Base-by-base conservation (phyloP, 1,139 yeast species). In the Nematodospora anomalae region DNA sequence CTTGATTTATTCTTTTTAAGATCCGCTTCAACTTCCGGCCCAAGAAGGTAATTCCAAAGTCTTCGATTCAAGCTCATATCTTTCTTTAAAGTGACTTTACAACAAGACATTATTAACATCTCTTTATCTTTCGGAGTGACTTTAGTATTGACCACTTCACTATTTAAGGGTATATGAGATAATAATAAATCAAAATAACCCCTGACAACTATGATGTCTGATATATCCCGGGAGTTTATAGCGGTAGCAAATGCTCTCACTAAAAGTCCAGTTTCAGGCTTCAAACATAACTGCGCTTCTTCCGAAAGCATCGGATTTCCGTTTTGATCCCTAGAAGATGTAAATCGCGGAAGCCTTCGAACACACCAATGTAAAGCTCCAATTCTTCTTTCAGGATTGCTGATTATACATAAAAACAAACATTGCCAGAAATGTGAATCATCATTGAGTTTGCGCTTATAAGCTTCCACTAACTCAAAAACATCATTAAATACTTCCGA, bases 41-140 rank as follows among this genome's bases (percentile, higher is more conserved):
- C 97, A 30, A 90, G 61, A 7, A 92, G 64, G 94, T 96, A 90
- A 46, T 75, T 81, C 96, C 97, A 90, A 20, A 92, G 68, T 48
- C 99, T 74, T 57, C 97, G 71, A 55, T 92, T 94, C 44, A 92
- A 71, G 13, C 97, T 87, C 96, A 92, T 88, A 58, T 92, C 99
- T 49, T 82, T 82, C 30, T 83, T 77, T 35, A 89, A 64, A 1
- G 94, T 83, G 0, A 90, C 79, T 9, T 69, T 60, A 31, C 87
- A 74, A 23, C 92, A 85, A 6, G 82, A 67, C 57, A 79, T 67
- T 16, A 87, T 60, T 32, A 92, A 60, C 21, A 74, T 52, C 42
- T 78, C 73, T 38, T 76, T 71, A 47, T 87, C 96, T 4, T 67
- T 62, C 1, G 61, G 50, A 1, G 76, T 60, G 1, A 80, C 66